These are phyloP conservation scores for Komagataella mondaviorum DNA, from an alignment of 805 yeast genomes.

Conservation along the genomic window DNA sequence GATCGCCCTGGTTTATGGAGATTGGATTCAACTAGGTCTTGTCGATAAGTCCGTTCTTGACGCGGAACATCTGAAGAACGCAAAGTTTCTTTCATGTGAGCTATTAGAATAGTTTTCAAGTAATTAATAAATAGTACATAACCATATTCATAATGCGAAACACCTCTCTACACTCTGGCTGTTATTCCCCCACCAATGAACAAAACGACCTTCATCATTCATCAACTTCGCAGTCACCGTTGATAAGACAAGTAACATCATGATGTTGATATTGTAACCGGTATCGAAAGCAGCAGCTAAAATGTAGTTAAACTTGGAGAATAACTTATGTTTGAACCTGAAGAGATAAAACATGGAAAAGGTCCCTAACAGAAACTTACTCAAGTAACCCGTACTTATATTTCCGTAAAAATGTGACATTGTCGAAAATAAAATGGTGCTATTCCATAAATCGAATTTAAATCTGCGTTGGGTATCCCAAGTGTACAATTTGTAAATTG, in stretches of 20 bases:
- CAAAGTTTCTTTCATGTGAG: slow-evolving; percentile 29
- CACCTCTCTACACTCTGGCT: slow-evolving; percentile 28
- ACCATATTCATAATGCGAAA: slow-evolving; percentile 17
- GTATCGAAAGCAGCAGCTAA: slow-evolving; percentile 39
- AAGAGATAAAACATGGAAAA: slow-evolving; percentile 30
- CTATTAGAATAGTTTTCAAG: slow-evolving; percentile 5
- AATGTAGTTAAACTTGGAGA: slow-evolving; percentile 31
- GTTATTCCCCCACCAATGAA: slow-evolving; percentile 38
- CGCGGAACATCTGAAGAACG: slow-evolving; percentile 15
- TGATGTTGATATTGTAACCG: slow-evolving; percentile 29
- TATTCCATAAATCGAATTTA: slow-evolving; percentile 24
- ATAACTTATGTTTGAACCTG: slow-evolving; percentile 22
- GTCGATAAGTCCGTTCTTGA: slow-evolving; percentile 18
- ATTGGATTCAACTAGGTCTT: slow-evolving; percentile 49
- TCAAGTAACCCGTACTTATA: slow-evolving; percentile 32
- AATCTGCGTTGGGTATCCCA: not conserved
- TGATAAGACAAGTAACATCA: slow-evolving; percentile 22
- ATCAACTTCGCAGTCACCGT: slow-evolving; percentile 4
- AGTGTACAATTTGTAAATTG: slow-evolving; percentile 11
- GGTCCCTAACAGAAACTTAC: slow-evolving; percentile 33
- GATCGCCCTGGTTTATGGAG: slow-evolving; percentile 61
- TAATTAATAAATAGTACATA: not conserved
- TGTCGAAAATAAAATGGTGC: slow-evolving; percentile 34
- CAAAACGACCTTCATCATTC: slow-evolving; percentile 4
- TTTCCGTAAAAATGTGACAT: slow-evolving; percentile 36